Conservation (phyloP, 225 moss, liverwort and hornwort species). For the Asterella californica region DNA sequence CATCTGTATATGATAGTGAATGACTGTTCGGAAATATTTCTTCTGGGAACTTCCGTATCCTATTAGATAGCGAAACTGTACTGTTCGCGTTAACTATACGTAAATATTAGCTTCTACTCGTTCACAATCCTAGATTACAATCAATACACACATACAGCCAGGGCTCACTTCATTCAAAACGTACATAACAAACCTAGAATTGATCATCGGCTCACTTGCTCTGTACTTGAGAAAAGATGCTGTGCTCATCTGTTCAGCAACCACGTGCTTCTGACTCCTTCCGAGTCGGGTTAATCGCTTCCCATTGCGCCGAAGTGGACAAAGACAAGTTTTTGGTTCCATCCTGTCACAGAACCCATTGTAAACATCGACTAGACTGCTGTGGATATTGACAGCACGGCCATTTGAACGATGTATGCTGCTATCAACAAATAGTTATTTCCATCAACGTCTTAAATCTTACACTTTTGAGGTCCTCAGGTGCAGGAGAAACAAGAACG, state of each 20-base stretch:
- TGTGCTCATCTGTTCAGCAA: neutral
- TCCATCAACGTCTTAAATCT: neutral
- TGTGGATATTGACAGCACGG: no score
- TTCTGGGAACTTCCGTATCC: neutral
- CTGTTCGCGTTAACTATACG: neutral
- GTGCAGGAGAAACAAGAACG: no score
- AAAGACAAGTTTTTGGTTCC: neutral
- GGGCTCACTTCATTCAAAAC: neutral
- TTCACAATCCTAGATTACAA: neutral
- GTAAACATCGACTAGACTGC: neutral
- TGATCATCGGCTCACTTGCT: neutral
- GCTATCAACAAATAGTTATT: neutral
- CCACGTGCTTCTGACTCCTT: neutral
- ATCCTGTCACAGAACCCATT: neutral
- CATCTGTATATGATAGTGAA: conserved; percentile 4
- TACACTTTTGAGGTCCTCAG: no score
- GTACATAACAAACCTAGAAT: neutral
- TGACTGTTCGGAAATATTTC: neutral
- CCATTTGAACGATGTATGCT: no score
- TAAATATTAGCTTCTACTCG: neutral
- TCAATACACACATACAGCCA: neutral
- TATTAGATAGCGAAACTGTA: neutral
- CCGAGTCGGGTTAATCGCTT: neutral
- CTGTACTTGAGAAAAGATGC: neutral
- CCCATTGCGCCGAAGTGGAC: neutral